Evolutionary conservation across 2,329 filamentous ascomycete genomes (phyloP), one percentile per base, ranked within the genome.

Genomic region (Paecilomyces sp.): DNA sequence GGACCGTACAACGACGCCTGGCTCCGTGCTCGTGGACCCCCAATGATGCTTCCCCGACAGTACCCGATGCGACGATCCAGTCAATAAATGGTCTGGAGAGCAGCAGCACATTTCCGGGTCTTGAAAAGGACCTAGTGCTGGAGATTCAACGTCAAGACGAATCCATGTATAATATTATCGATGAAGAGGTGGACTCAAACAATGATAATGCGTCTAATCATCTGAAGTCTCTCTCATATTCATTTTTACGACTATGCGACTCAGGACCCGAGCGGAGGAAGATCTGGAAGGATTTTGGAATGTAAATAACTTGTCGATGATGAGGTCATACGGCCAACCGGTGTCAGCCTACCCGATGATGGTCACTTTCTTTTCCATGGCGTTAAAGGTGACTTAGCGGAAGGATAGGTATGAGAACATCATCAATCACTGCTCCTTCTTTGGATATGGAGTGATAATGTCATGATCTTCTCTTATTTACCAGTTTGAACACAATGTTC

Each of bases 1-100:
- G 87, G 90, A 65, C 90, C 91, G 52, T 87, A 89, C 41, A 87
- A 90, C 68, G 81, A 88, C 61, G 85, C 90, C 60, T 96, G 93
- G 79, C 84, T 86, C 66, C 85, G 85, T 73, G 87, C 90, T 56
- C 86, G 88, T 66, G 82, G 88, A 68, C 84, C 85, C 63, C 91
- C 92, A 25, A 86, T 93, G 69, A 85, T 96, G 64, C 76, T 85
- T 68, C 81, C 81, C 34, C 73, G 78, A 63, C 74, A 79, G 62
- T 73, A 70, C 60, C 61, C 66, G 12, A 64, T 65, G 64, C 70
- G 72, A 66, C 69, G 74, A 65, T 62, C 34, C 54, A 30, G 22
- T 30, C n/a, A 57, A 34, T 50, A 60, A 8, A 24, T 31, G 28
- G 25, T 47, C 18, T 55, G 54, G 52, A 4, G 24, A 25, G 47